Conservation (phyloP, 2,329 filamentous ascomycete genomes). For the Colletotrichum costaricense region DNA sequence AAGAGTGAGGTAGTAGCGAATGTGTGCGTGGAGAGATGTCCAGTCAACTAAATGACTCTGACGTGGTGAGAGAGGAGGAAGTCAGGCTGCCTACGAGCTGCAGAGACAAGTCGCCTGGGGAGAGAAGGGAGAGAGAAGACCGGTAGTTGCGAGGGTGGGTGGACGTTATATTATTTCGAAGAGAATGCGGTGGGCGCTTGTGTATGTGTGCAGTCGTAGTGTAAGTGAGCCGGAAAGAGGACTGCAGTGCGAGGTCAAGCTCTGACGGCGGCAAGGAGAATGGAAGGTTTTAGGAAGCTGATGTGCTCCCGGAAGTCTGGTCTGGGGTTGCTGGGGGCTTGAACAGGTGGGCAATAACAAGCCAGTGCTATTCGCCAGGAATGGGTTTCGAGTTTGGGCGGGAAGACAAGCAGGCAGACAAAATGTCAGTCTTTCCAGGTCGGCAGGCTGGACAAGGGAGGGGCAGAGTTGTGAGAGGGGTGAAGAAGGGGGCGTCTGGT, state of each 20-base stretch:
- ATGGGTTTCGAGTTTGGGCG: slow-evolving; percentile 24
- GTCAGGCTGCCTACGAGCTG: slow-evolving; percentile 47
- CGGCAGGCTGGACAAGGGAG: slow-evolving; percentile 25
- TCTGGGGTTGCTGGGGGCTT: slow-evolving; percentile 35
- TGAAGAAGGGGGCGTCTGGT: slow-evolving; percentile 23
- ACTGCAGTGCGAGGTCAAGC: slow-evolving; percentile 34
- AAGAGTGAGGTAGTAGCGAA: slow-evolving; percentile 33
- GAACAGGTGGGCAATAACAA: slow-evolving; percentile 33
- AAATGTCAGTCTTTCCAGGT: slow-evolving; percentile 17
- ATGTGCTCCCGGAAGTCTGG: slow-evolving; percentile 33
- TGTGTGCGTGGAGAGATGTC: slow-evolving; percentile 37
- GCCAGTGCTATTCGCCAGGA: slow-evolving; percentile 26
- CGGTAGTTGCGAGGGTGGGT: slow-evolving; percentile 48
- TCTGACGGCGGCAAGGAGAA: slow-evolving; percentile 36
- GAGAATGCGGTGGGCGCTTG: slow-evolving; percentile 46
- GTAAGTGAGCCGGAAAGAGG: slow-evolving; percentile 28
- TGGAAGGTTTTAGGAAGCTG: slow-evolving; percentile 21
- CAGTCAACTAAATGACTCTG: slow-evolving; percentile 61
- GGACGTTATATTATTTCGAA: slow-evolving; percentile 49
- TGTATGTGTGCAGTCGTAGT: slow-evolving; percentile 31
- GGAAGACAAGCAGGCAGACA: slow-evolving; percentile 29
- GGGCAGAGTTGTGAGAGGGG: slow-evolving; percentile 26
- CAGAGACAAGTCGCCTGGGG: slow-evolving; percentile 51
- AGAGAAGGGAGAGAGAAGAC: slow-evolving; percentile 39
- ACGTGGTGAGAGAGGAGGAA: slow-evolving; percentile 45